Percentiles rank a stretch among this genome's conserved stretches.
Evolutionary conservation across 148 eudicot genomes (phyloP).

Genomic region (Rhododendron ferrugineum): DNA sequence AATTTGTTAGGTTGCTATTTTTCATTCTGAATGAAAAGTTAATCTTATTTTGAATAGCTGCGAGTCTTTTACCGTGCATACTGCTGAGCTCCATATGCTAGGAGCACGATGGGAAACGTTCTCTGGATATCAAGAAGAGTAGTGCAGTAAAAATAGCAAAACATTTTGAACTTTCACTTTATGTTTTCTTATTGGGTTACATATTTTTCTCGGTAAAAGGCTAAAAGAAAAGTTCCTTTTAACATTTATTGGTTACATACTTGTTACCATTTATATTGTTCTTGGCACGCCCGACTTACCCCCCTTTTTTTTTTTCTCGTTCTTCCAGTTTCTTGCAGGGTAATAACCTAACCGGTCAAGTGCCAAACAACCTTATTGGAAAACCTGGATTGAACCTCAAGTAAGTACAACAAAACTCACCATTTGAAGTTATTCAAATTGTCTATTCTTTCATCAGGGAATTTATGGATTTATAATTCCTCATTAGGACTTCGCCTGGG

Average conservation of each 20-base stretch:
- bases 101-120: neutral
- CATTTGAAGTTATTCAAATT: neutral
- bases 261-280: neutral
- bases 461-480: conserved; percentile 3
- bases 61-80: neutral
- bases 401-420: conserved; percentile 32
- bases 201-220: neutral
- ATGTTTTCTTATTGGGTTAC: neutral
- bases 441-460: neutral
- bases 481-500: conserved; percentile 62
- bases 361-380: conserved; percentile 62
- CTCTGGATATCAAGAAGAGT: neutral
- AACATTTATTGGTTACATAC: neutral
- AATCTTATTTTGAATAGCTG: neutral
- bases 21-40: neutral
- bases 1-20: neutral
- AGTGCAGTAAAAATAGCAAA: neutral
- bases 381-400: conserved; percentile 67
- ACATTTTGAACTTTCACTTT: neutral
- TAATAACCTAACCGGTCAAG: conserved; percentile 63
- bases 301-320: neutral
- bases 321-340: conserved; percentile 65
- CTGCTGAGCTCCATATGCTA: neutral
- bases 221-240: neutral
- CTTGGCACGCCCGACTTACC: neutral